Percentiles rank a stretch among this genome's conserved stretches.
These are phyloP conservation scores for Chaetoceros muelleri DNA, from an alignment of 108 stramenopile species.

Conservation along the genomic window DNA sequence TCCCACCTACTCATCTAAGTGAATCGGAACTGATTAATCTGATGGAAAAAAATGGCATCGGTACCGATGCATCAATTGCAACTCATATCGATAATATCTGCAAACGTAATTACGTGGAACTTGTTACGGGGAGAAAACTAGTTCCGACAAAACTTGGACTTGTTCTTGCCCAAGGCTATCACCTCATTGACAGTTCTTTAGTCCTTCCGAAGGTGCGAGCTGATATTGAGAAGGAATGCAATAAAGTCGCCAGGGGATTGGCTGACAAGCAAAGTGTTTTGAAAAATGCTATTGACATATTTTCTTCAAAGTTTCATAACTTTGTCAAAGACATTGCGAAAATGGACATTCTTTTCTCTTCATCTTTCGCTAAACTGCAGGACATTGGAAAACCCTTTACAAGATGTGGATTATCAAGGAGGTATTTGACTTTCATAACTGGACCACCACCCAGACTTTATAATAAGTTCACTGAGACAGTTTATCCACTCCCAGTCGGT, in stretches of 20 bases:
- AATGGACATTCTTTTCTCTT: constrained; percentile 85
- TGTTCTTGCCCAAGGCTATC: constrained; percentile 83
- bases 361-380: constrained; percentile 78
- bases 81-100: constrained; percentile 89
- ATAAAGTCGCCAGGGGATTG: constrained; percentile 76
- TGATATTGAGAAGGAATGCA: constrained; percentile 84
- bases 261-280: constrained; percentile 57
- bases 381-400: constrained; percentile 87
- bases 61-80: constrained; percentile 69
- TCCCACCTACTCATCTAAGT: constrained; percentile 74
- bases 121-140: constrained; percentile 66
- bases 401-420: constrained; percentile 54
- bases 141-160: constrained; percentile 80
- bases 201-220: constrained; percentile 81
- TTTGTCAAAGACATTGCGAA: constrained; percentile 64
- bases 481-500: constrained; percentile 71
- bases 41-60: constrained; percentile 91
- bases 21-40: constrained; percentile 78
- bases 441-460: constrained; percentile 47
- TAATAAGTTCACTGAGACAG: constrained; percentile 77
- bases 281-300: constrained; percentile 50
- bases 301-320: constrained; percentile 55
- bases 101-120: constrained; percentile 73
- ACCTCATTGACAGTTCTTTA: constrained; percentile 75
- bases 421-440: constrained; percentile 33